Percentiles rank a stretch among this genome's conserved stretches.
Evolutionary conservation across 805 yeast species (phyloP).

Genomic region (Lachancea quebecensis): DNA sequence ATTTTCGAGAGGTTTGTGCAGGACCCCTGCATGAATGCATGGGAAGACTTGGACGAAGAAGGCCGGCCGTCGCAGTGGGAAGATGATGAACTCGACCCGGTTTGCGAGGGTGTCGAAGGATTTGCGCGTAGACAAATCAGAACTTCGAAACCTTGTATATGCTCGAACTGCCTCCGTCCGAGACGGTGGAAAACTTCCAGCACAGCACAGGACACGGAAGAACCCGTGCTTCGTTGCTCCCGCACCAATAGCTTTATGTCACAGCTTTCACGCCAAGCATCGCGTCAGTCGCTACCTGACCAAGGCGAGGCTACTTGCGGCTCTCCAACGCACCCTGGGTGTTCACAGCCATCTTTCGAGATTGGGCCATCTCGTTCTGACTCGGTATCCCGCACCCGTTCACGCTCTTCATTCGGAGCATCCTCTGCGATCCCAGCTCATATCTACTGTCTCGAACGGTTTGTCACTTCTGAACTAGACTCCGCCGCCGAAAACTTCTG

Average conservation of each 20-base stretch:
- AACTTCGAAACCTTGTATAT: background rate
- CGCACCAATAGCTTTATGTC: conserved; percentile 9
- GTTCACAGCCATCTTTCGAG: background rate
- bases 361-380: background rate
- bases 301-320: conserved; percentile 4
- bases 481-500: conserved; percentile 10
- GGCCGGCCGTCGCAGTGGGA: conserved; percentile 14
- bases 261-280: conserved; percentile 10
- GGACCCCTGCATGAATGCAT: conserved; percentile 23
- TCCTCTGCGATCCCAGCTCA: conserved; percentile 21
- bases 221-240: conserved; percentile 9
- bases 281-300: conserved; percentile 8
- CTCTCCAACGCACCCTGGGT: background rate
- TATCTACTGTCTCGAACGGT: conserved; percentile 25
- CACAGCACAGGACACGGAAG: conserved; percentile 2
- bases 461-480: conserved; percentile 25
- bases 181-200: conserved; percentile 7
- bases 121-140: background rate
- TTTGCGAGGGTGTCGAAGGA: conserved; percentile 8
- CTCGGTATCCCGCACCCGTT: conserved; percentile 1
- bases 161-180: conserved; percentile 4
- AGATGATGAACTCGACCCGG: conserved; percentile 14
- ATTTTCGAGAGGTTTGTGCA: conserved; percentile 27
- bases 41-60: conserved; percentile 20
- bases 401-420: conserved; percentile 16